phyloP scores from a whole-genome alignment of 163 green algal genomes.

The Chlamydomonas reinhardtii region DNA sequence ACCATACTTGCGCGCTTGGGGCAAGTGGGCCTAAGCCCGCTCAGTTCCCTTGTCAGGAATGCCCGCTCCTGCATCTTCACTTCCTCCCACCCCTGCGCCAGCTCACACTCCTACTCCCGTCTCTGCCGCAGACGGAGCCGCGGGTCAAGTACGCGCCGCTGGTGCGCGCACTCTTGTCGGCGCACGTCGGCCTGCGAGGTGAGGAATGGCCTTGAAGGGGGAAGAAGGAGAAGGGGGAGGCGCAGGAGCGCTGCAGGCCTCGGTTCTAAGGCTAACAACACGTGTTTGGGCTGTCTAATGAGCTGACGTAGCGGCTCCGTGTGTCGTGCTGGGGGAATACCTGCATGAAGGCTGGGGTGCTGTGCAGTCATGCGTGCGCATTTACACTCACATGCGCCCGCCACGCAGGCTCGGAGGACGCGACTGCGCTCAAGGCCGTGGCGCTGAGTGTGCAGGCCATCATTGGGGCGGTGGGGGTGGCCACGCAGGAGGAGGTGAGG shows the following conservation, averaged over 20 bases:
- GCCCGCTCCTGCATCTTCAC: background rate
- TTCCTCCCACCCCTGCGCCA: background rate
- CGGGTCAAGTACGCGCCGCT: slow-evolving; percentile 18
- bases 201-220: background rate
- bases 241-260: too few relatives aligned
- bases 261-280: too few relatives aligned
- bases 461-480: slow-evolving; percentile 8
- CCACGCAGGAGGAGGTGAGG: slow-evolving; percentile 42
- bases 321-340: too few relatives aligned
- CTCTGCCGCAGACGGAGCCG: slow-evolving; percentile 10
- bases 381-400: too few relatives aligned
- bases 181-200: slow-evolving; percentile 21
- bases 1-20: too few relatives aligned
- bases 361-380: too few relatives aligned
- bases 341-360: too few relatives aligned
- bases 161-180: slow-evolving; percentile 26
- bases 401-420: slow-evolving; percentile 8
- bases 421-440: slow-evolving; percentile 11
- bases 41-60: too few relatives aligned
- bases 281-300: too few relatives aligned
- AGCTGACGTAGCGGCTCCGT: too few relatives aligned
- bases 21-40: too few relatives aligned
- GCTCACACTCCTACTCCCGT: background rate
- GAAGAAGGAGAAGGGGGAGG: too few relatives aligned
- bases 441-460: slow-evolving; percentile 24